Conservation (phyloP, 805 yeast species). For the Kodamaea lidongshanica region DNA sequence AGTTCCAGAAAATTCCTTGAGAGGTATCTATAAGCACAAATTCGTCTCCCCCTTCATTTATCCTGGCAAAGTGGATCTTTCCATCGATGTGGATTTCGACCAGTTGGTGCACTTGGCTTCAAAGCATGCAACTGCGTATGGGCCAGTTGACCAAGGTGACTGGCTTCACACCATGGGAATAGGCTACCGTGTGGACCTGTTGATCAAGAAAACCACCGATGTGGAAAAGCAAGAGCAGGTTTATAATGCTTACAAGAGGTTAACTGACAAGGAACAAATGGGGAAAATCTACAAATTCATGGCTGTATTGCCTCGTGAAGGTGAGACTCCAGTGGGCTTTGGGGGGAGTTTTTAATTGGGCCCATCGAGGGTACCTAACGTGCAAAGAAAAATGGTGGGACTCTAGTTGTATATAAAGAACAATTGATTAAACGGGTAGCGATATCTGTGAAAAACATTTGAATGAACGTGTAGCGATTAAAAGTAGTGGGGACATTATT, state of each 20-base stretch:
- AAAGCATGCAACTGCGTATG: slow-evolving; percentile 30
- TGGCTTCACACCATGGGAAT: slow-evolving; percentile 75
- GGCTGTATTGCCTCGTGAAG: slow-evolving; percentile 48
- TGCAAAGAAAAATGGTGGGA: not conserved
- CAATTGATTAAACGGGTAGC: no score
- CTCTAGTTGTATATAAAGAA: not conserved
- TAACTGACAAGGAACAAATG: slow-evolving; percentile 65
- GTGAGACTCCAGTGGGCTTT: slow-evolving; percentile 49
- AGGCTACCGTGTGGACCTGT: slow-evolving; percentile 58
- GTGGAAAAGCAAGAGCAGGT: slow-evolving; percentile 48
- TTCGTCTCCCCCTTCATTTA: slow-evolving; percentile 67
- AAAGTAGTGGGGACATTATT: no score
- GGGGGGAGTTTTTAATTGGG: slow-evolving; percentile 12
- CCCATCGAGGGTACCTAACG: not conserved
- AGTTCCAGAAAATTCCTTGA: slow-evolving; percentile 63
- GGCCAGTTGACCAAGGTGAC: slow-evolving; percentile 71
- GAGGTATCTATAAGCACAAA: slow-evolving; percentile 69
- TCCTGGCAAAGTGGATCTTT: slow-evolving; percentile 77
- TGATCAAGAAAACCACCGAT: slow-evolving; percentile 38
- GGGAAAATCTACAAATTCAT: slow-evolving; percentile 71
- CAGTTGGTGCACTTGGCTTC: slow-evolving; percentile 37
- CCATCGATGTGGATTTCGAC: slow-evolving; percentile 77
- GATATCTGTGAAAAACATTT: no score
- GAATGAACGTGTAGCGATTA: no score
- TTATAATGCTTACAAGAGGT: slow-evolving; percentile 51